These are phyloP conservation scores for Austropuccinia psidii DNA, from an alignment of 1,284 basidiomycete species.

Conservation along the genomic window DNA sequence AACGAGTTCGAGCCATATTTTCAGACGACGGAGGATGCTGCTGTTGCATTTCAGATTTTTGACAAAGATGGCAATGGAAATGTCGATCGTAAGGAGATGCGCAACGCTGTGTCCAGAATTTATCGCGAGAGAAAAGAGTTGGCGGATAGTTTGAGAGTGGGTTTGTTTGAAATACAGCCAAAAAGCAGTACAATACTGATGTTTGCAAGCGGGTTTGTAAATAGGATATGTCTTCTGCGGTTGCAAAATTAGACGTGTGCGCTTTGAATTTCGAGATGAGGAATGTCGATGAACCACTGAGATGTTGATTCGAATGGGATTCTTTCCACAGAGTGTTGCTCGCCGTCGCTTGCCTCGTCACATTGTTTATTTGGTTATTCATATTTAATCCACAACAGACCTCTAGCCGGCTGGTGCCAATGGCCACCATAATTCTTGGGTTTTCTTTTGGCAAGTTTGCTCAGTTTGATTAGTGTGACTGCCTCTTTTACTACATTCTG, in stretches of 20 bases:
- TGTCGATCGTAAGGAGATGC: conserved; percentile 72
- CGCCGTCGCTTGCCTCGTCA: conserved; percentile 56
- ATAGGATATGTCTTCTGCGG: conserved; percentile 54
- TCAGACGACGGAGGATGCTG: conserved; percentile 62
- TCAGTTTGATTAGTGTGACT: background rate
- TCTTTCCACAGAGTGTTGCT: conserved; percentile 55
- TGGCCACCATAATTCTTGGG: conserved; percentile 63
- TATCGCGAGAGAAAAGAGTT: conserved; percentile 69
- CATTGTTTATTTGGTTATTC: conserved; percentile 66
- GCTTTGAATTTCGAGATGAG: background rate
- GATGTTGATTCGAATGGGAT: background rate
- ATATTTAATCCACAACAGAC: conserved; percentile 69
- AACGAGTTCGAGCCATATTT: conserved; percentile 59
- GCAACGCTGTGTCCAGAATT: conserved; percentile 71
- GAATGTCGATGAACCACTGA: background rate
- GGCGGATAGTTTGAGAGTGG: conserved; percentile 58
- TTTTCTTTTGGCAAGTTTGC: conserved; percentile 41
- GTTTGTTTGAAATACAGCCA: background rate
- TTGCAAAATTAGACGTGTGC: conserved; percentile 61
- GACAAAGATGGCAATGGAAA: conserved; percentile 78
- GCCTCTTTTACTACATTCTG: conserved; percentile 12
- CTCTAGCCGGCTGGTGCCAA: conserved; percentile 64
- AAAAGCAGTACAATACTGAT: background rate
- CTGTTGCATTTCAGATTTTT: conserved; percentile 66
- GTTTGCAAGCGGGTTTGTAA: background rate